A percentile compares a stretch with the other conserved stretches of the same genome.
These are phyloP conservation scores for Colletotrichum ledebouriae DNA, from an alignment of 2,329 filamentous ascomycete species.

Conservation along the genomic window DNA sequence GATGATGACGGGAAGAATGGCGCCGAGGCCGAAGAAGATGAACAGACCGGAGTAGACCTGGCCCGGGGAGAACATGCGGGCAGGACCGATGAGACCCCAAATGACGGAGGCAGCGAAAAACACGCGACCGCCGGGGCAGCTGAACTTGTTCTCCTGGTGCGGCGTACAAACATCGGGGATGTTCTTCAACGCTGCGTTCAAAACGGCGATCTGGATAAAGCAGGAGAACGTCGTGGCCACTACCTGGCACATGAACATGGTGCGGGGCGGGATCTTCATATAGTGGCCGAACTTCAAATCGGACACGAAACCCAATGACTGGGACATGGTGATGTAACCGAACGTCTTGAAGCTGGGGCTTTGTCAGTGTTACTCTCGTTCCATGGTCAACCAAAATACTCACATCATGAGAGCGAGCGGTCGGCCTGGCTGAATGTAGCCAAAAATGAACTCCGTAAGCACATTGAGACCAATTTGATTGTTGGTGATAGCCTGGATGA, in stretches of 20 bases:
- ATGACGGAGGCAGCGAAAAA: conserved; percentile 77
- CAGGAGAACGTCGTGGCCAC: conserved; percentile 76
- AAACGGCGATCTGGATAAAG: conserved; percentile 74
- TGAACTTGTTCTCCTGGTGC: conserved; percentile 70
- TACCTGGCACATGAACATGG: conserved; percentile 76
- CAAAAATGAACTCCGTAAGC: conserved; percentile 79
- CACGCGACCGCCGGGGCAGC: conserved; percentile 73
- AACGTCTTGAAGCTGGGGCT: conserved; percentile 70
- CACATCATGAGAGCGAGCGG: conserved; percentile 82
- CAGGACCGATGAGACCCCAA: conserved; percentile 75
- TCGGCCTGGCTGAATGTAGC: conserved; percentile 80
- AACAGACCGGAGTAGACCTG: conserved; percentile 73
- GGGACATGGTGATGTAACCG: conserved; percentile 74
- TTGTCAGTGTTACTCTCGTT: conserved; percentile 43
- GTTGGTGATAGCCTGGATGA: conserved; percentile 78
- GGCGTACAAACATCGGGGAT: conserved; percentile 75
- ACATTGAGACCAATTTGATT: conserved; percentile 81
- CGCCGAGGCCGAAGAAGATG: conserved; percentile 70
- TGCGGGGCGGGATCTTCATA: conserved; percentile 77
- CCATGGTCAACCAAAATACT: conserved; percentile 39
- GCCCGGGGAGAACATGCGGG: conserved; percentile 73
- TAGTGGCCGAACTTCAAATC: conserved; percentile 81
- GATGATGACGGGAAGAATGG: conserved; percentile 64
- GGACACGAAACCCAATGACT: conserved; percentile 73
- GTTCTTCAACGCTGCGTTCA: conserved; percentile 71